Base-by-base conservation (phyloP, 108 stramenopile species). In the Licmophora abbreviata region DNA sequence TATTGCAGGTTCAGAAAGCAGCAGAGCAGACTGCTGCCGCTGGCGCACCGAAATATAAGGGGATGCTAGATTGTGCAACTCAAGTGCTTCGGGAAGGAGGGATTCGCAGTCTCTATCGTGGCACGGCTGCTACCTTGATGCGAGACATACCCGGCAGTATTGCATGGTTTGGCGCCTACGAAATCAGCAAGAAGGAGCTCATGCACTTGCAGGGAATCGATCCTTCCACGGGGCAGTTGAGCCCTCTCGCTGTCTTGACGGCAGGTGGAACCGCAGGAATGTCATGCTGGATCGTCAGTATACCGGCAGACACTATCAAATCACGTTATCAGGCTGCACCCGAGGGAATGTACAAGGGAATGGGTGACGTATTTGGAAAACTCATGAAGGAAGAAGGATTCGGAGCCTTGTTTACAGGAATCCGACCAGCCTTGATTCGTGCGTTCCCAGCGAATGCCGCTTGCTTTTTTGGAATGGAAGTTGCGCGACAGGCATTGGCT, bases 381-480 rank as follows among this genome's bases (percentile, higher is more conserved):
- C 45, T 94, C 42, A 57, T 91, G 50, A 69, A 51, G 44, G 48
- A 80, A 34, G 93, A 91, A 50, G 93, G 93, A 42, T 29, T 44
- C 2, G 77, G 51, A 7, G 81, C 81, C 9, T 58, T 94, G 7
- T 92, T 77, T 58, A 65, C 59, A 31, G 93, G 93, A 15, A 46
- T 88, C 24, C 72, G 74, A 9, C 93, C 93, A 0, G 89, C 88
- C 36, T 66, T 94, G 37, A 54, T 40, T 38, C 54, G 77, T 37
- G 93, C 93, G 10, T 92, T 94, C 61, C 93, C 93, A 4, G 93
- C 93, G 12, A 94, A 92, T 53, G 89, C 89, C 9, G 85, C 89
- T 0, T 92, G 93, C 54, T 94, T 92, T 76, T 67, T 88, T 30
- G 93, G 87, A 8, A 80, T 88, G 71, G 92, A 93, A 64, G 51